These are phyloP conservation scores for Bothriochloa decipiens DNA, from an alignment of 176 grass and related monocot species.

Conservation along the genomic window DNA sequence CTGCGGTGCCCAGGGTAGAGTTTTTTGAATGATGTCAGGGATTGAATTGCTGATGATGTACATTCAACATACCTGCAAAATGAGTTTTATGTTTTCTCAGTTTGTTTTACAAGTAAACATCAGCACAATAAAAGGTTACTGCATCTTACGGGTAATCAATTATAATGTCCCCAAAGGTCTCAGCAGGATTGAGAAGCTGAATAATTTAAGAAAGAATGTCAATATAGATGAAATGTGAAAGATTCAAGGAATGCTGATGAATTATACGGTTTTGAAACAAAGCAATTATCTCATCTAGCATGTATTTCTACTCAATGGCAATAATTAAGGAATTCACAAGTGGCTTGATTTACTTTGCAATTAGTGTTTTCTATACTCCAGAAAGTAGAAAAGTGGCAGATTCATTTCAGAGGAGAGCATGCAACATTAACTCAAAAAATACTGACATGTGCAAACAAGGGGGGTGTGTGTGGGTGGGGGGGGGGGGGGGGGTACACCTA, in stretches of 20 bases:
- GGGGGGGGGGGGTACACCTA: conserved; percentile 8
- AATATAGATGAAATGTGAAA: not conserved
- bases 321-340: not conserved
- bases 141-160: conserved; percentile 24
- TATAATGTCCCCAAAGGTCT: not conserved
- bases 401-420: not conserved
- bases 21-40: conserved; percentile 76
- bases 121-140: not conserved
- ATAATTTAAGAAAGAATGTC: conserved; percentile 31
- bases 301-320: too few relatives aligned
- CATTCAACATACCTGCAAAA: conserved; percentile 19
- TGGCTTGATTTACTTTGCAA: not conserved
- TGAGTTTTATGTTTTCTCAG: not conserved
- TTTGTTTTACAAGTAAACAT: not conserved
- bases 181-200: conserved; percentile 80
- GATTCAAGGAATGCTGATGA: conserved; percentile 4
- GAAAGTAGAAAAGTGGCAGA: not conserved
- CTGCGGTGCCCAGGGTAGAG: conserved; percentile 69
- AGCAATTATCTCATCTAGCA: not conserved
- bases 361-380: not conserved
- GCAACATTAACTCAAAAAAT: not conserved
- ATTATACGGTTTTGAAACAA: conserved; percentile 2
- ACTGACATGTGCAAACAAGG: too few relatives aligned
- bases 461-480: too few relatives aligned
- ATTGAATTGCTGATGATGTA: conserved; percentile 75